These are phyloP conservation scores for Clavispora phyllophila DNA, from an alignment of 805 yeast genomes.

Conservation along the genomic window DNA sequence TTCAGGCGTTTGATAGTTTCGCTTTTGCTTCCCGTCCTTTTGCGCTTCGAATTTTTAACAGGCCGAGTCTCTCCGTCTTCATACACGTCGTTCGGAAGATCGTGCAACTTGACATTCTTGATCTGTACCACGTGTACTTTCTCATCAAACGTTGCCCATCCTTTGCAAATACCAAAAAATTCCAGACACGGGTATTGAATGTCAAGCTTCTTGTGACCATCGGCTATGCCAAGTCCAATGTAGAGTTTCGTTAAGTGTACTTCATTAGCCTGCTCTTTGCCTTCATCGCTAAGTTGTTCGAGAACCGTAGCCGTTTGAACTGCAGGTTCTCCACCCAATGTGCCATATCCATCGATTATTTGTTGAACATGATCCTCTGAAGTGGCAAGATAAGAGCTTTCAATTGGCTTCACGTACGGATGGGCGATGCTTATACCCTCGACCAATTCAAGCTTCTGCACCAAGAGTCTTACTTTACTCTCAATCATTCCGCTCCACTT, in stretches of 20 bases:
- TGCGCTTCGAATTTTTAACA: too few species aligned
- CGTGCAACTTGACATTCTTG: constrained; percentile 70
- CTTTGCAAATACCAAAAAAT: constrained; percentile 73
- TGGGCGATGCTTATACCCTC: constrained; percentile 80
- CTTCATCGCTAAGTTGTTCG: too few species aligned
- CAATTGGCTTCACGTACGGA: constrained; percentile 80
- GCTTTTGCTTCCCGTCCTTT: too few species aligned
- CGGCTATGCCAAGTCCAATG: too few species aligned
- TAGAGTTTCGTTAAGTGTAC: too few species aligned
- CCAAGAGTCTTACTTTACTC: constrained; percentile 74
- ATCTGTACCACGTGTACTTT: constrained; percentile 59
- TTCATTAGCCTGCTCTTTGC: constrained; percentile 20
- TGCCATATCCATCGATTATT: too few species aligned
- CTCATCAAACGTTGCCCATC: constrained; percentile 60
- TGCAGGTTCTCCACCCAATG: constrained; percentile 29
- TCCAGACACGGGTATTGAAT: constrained; percentile 88
- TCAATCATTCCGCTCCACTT: constrained; percentile 95
- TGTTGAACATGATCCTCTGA: too few species aligned
- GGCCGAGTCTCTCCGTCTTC: too few species aligned
- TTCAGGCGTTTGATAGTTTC: too few species aligned
- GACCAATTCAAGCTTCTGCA: constrained; percentile 73
- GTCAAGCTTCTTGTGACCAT: constrained; percentile 73
- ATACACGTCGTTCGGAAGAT: constrained; percentile 50
- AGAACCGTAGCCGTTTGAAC: constrained; percentile 23
- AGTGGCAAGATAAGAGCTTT: constrained; percentile 41